Percentiles rank a stretch among this genome's conserved stretches.
These are phyloP conservation scores for Parietichytrium sp. DNA, from an alignment of 108 stramenopile genomes.

Conservation along the genomic window DNA sequence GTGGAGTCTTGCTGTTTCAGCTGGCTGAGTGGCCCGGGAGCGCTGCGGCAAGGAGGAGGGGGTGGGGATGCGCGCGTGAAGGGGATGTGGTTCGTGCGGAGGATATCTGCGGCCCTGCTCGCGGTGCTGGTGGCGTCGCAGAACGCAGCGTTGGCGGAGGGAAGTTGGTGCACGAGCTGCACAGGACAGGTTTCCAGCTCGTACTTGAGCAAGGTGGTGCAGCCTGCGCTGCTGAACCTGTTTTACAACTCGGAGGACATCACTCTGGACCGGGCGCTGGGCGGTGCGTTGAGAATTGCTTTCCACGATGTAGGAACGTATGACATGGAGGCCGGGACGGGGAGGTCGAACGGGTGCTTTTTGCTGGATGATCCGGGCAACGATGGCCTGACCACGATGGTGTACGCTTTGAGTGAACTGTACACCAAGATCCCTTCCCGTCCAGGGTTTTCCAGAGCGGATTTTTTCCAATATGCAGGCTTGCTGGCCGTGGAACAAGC, in stretches of 20 bases:
- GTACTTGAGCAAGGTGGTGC: not conserved
- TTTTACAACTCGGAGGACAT: constrained; percentile 25
- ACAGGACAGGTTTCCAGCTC: not conserved
- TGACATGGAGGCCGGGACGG: not conserved
- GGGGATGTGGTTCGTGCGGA: too few species aligned
- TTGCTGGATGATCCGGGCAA: constrained; percentile 20
- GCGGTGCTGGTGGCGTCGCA: too few species aligned
- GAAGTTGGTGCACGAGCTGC: constrained; percentile 41
- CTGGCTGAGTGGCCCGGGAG: not conserved
- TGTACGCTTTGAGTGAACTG: not conserved
- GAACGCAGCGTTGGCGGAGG: too few species aligned
- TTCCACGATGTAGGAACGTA: constrained; percentile 15
- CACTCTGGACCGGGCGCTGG: not conserved
- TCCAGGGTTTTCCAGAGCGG: not conserved
- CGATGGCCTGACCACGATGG: not conserved
- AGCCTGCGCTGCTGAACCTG: not conserved
- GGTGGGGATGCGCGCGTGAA: not conserved
- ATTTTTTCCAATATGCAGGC: constrained; percentile 24
- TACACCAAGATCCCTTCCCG: not conserved
- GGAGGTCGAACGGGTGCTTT: not conserved
- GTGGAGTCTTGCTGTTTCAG: not conserved
- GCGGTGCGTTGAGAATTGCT: not conserved
- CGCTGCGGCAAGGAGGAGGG: not conserved
- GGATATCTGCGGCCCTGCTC: too few species aligned
- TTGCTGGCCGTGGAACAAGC: not conserved